These are phyloP conservation scores for Fallopia convolvulus DNA, from an alignment of 148 eudicot species.

Conservation along the genomic window DNA sequence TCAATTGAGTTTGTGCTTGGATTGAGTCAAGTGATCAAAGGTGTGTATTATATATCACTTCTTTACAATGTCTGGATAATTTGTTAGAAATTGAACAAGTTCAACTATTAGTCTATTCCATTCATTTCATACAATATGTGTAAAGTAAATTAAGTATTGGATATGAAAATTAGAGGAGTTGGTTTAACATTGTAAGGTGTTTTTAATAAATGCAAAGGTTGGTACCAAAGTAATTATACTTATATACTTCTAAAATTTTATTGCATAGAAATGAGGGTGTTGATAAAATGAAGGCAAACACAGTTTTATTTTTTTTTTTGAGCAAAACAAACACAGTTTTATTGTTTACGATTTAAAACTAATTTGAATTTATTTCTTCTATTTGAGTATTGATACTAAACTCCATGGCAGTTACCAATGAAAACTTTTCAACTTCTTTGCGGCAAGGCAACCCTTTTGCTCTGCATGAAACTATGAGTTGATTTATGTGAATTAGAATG, in stretches of 20 bases:
- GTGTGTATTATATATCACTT: constrained; percentile 12
- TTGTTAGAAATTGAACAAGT: neutral
- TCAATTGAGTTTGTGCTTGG: constrained; percentile 90
- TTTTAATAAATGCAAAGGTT: neutral
- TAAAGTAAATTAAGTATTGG: neutral
- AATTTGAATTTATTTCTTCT: too few relatives aligned
- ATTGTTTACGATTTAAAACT: too few relatives aligned
- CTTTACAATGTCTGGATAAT: neutral
- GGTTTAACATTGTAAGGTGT: neutral
- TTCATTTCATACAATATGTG: neutral
- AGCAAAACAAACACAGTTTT: too few relatives aligned
- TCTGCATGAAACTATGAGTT: constrained; percentile 70
- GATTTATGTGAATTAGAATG: neutral
- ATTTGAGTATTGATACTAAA: constrained; percentile 44
- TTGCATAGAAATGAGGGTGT: neutral
- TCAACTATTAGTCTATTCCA: neutral
- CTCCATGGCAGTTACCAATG: constrained; percentile 81
- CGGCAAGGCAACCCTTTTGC: constrained; percentile 88
- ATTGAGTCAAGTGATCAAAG: constrained; percentile 81
- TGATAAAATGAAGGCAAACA: too few relatives aligned
- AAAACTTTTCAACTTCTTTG: constrained; percentile 75
- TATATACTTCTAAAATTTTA: neutral
- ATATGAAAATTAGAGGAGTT: neutral
- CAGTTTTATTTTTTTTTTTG: too few relatives aligned
- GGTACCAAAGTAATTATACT: neutral